Conservation (phyloP, 192 early-diverging fungal genomes). For the Gigaspora rosea region DNA sequence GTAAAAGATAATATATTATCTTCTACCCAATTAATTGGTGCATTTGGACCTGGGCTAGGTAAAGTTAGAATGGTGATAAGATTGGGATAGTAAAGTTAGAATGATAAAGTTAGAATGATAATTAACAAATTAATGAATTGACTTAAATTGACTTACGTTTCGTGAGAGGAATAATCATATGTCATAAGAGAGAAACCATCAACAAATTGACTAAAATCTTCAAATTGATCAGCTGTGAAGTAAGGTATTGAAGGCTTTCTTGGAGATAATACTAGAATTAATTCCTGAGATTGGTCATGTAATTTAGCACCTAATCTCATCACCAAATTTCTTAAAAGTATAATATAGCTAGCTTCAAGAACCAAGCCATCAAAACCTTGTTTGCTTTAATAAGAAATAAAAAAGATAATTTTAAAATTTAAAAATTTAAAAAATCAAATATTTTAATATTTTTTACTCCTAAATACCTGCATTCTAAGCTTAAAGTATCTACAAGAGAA, state of each 20-base stretch:
- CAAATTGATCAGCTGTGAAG: constrained; percentile 30
- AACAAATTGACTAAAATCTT: constrained; percentile 26
- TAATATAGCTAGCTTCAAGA: constrained; percentile 35
- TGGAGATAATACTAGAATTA: constrained; percentile 39
- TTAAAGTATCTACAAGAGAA: constrained; percentile 30
- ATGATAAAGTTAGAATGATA: background rate
- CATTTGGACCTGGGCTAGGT: constrained; percentile 34
- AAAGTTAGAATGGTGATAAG: constrained; percentile 12
- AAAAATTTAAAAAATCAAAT: background rate
- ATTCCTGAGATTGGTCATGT: constrained; percentile 26
- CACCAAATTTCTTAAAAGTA: constrained; percentile 32
- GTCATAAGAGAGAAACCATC: constrained; percentile 45
- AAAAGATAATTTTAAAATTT: background rate
- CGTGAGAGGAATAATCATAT: constrained; percentile 41
- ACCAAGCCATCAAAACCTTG: constrained; percentile 42
- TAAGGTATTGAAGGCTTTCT: constrained; percentile 22
- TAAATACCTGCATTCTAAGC: constrained; percentile 38
- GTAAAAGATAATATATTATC: constrained; percentile 42
- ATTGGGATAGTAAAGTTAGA: background rate
- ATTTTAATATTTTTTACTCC: too few relatives aligned
- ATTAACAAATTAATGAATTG: background rate
- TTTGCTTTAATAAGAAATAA: constrained; percentile 18
- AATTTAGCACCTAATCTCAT: constrained; percentile 11
- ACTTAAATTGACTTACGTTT: constrained; percentile 8
- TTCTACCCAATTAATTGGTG: constrained; percentile 44